Conservation (phyloP, 768 basidiomycete genomes). For the Collybia nuda region DNA sequence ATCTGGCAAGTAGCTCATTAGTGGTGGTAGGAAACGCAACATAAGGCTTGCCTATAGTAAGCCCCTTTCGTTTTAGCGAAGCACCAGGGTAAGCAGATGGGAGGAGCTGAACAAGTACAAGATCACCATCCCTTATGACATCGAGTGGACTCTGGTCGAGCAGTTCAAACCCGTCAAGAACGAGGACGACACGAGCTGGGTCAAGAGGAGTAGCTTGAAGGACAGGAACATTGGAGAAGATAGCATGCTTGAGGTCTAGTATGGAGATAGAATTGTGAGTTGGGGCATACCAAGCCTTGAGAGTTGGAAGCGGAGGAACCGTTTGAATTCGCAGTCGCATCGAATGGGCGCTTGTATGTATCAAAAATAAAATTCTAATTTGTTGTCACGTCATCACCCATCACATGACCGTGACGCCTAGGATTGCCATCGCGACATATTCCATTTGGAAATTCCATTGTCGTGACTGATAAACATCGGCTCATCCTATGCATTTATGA, state of each 20-base stretch:
- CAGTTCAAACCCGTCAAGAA: constrained; percentile 49
- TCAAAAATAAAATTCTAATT: no score
- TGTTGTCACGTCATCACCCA: no score
- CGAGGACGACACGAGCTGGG: constrained; percentile 24
- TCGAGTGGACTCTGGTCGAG: constrained; percentile 35
- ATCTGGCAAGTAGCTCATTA: not conserved
- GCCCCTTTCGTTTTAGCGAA: constrained; percentile 4
- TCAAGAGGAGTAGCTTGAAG: constrained; percentile 23
- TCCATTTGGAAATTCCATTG: no score
- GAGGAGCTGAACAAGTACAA: constrained; percentile 32
- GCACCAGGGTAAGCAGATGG: not conserved
- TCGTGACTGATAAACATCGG: no score
- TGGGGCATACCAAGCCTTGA: constrained; percentile 55
- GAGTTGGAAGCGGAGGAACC: constrained; percentile 41
- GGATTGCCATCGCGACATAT: no score
- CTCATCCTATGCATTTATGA: no score
- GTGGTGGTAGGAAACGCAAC: not conserved
- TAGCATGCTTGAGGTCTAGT: constrained; percentile 33
- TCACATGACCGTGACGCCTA: no score
- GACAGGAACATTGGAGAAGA: constrained; percentile 32
- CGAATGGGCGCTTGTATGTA: no score
- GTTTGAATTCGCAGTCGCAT: constrained; percentile 58
- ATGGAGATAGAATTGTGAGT: constrained; percentile 22
- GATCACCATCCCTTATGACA: constrained; percentile 50
- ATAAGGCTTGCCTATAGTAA: constrained; percentile 7